These are phyloP conservation scores for Pleurotus platypus DNA, from an alignment of 768 basidiomycete genomes.

Conservation along the genomic window DNA sequence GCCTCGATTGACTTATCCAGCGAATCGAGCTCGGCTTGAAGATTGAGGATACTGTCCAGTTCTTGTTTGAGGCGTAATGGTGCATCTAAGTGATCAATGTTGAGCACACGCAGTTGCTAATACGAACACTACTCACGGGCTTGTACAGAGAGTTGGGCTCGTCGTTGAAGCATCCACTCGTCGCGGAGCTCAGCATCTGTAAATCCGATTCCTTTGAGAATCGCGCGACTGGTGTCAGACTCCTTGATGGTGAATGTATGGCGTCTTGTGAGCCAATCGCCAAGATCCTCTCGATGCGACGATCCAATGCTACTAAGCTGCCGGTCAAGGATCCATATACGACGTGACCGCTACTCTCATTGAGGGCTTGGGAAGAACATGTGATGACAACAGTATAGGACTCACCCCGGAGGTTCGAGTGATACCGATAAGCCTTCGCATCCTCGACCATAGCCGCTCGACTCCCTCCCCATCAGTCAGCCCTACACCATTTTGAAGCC, in stretches of 20 bases:
- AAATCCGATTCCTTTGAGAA: no score
- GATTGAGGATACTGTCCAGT: constrained; percentile 22
- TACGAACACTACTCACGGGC: constrained; percentile 20
- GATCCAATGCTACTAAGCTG: constrained; percentile 21
- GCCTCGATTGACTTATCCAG: constrained; percentile 20
- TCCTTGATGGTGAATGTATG: constrained; percentile 12
- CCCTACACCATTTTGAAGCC: constrained; percentile 23
- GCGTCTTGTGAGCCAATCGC: constrained; percentile 25
- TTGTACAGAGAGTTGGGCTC: constrained; percentile 23
- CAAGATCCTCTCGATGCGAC: constrained; percentile 24
- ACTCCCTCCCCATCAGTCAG: constrained; percentile 31
- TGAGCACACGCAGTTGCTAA: not conserved
- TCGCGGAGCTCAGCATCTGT: constrained; percentile 18
- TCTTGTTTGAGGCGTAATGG: constrained; percentile 27
- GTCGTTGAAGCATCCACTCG: constrained; percentile 30
- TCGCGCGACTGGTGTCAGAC: not conserved
- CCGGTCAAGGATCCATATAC: constrained; percentile 31
- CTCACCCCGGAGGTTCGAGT: constrained; percentile 11
- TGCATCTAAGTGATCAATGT: constrained; percentile 15
- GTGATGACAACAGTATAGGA: not conserved
- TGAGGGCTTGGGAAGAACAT: not conserved
- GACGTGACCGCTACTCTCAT: constrained; percentile 14
- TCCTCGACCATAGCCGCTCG: constrained; percentile 28
- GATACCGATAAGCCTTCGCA: constrained; percentile 17
- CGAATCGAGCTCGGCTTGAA: constrained; percentile 22